These are phyloP conservation scores for Golubevia sp. DNA, from an alignment of 1,284 basidiomycete species.

Conservation along the genomic window DNA sequence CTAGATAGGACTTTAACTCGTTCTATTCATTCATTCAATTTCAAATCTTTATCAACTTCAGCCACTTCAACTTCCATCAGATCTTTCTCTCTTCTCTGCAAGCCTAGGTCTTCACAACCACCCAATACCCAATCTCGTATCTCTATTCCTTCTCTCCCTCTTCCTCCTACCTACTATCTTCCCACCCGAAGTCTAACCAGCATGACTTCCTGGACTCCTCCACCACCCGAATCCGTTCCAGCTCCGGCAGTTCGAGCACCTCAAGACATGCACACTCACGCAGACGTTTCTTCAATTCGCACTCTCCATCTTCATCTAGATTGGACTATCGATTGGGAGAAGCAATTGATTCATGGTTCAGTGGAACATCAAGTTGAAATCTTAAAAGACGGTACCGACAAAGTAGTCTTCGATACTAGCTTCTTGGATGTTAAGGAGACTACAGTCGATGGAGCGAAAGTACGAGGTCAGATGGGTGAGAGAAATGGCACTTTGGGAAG, in stretches of 20 bases:
- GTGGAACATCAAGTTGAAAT: constrained; percentile 48
- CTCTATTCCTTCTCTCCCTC: no score
- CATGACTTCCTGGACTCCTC: constrained; percentile 32
- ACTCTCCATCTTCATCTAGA: constrained; percentile 50
- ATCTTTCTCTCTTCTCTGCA: no score
- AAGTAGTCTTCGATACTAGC: constrained; percentile 71
- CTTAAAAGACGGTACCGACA: constrained; percentile 26
- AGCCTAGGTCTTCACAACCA: no score
- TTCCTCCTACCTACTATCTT: no score
- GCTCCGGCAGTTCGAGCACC: constrained; percentile 28
- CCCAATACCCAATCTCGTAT: no score
- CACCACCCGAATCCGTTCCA: constrained; percentile 40
- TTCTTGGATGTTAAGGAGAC: constrained; percentile 73
- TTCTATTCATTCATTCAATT: no score
- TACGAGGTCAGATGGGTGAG: constrained; percentile 66
- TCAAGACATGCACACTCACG: constrained; percentile 45
- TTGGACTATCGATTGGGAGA: constrained; percentile 54
- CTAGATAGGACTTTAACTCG: no score
- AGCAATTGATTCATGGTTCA: constrained; percentile 39
- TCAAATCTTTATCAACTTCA: no score
- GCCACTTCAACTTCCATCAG: no score
- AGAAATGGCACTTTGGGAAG: constrained; percentile 62
- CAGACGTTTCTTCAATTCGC: constrained; percentile 43
- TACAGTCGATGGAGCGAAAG: constrained; percentile 66
- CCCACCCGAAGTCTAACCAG: no score